Evolutionary conservation across 1,284 basidiomycete genomes (phyloP).

Genomic region (Fomitiporia mediterranea): DNA sequence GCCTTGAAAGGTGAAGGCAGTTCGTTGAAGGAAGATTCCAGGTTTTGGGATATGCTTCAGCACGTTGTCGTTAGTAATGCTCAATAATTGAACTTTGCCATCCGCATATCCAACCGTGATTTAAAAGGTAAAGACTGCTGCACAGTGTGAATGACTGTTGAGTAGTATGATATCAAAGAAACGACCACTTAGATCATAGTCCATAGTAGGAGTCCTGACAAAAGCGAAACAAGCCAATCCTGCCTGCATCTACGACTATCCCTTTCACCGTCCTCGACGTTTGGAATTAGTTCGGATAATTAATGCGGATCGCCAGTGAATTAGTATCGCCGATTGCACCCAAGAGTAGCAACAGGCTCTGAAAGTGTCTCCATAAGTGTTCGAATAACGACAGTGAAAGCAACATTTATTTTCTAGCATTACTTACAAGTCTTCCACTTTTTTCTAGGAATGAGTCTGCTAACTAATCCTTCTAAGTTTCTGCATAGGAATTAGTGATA

Average conservation of each 20-base stretch:
- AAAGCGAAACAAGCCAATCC: constrained; percentile 85
- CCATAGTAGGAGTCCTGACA: constrained; percentile 81
- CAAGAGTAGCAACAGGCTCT: background rate
- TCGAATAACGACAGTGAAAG: constrained; percentile 14
- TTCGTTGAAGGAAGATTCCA: no score
- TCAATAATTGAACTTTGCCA: no score
- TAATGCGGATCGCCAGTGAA: constrained; percentile 12
- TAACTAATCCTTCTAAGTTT: constrained; percentile 28
- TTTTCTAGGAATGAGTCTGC: constrained; percentile 17
- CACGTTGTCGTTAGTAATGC: no score
- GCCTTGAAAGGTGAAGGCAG: no score
- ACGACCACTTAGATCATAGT: constrained; percentile 62
- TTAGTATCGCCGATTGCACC: background rate
- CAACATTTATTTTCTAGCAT: constrained; percentile 27
- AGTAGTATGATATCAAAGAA: no score
- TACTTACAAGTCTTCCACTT: constrained; percentile 5
- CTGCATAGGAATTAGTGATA: constrained; percentile 50
- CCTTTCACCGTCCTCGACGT: constrained; percentile 83
- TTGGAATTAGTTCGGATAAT: constrained; percentile 61
- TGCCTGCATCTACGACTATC: constrained; percentile 83
- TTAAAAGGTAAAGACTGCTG: no score
- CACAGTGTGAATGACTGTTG: no score
- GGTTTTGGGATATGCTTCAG: no score
- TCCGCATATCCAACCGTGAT: no score
- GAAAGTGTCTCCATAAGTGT: background rate